Conservation (phyloP, 306 rosid species). For the Castanopsis chinensis region DNA sequence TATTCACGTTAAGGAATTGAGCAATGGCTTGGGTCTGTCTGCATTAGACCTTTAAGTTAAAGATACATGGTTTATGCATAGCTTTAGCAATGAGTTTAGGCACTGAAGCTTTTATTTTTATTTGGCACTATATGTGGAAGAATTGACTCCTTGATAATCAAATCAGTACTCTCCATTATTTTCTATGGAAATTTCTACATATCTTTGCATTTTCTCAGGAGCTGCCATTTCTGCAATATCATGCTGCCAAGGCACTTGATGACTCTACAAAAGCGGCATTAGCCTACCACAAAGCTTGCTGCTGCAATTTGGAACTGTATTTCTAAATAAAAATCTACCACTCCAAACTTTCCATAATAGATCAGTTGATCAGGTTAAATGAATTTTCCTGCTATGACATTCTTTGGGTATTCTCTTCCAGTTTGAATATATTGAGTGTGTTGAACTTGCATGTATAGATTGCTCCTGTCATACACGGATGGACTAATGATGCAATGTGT, state of each 20-base stretch:
- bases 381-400: conserved; percentile 13
- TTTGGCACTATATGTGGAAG: not conserved
- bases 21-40: not conserved
- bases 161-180: not conserved
- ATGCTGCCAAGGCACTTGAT: conserved; percentile 52
- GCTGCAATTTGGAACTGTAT: conserved; percentile 65
- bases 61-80: not conserved
- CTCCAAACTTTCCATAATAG: conserved; percentile 84
- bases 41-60: not conserved
- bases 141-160: not conserved
- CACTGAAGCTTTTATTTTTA: not conserved
- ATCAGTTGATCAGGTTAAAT: conserved; percentile 81
- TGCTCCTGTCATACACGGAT: conserved; percentile 94
- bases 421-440: conserved; percentile 19
- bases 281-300: conserved; percentile 71
- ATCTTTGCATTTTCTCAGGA: conserved; percentile 50
- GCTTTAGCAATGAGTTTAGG: not conserved
- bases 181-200: not conserved
- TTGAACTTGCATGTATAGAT: conserved; percentile 45
- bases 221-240: conserved; percentile 67
- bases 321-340: conserved; percentile 70
- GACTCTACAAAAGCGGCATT: conserved; percentile 32
- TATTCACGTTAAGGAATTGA: not conserved
- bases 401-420: conserved; percentile 14
- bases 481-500: conserved; percentile 98